Evolutionary conservation across 768 basidiomycete genomes (phyloP).

Genomic region (Lactifluus hygrophoroides): DNA sequence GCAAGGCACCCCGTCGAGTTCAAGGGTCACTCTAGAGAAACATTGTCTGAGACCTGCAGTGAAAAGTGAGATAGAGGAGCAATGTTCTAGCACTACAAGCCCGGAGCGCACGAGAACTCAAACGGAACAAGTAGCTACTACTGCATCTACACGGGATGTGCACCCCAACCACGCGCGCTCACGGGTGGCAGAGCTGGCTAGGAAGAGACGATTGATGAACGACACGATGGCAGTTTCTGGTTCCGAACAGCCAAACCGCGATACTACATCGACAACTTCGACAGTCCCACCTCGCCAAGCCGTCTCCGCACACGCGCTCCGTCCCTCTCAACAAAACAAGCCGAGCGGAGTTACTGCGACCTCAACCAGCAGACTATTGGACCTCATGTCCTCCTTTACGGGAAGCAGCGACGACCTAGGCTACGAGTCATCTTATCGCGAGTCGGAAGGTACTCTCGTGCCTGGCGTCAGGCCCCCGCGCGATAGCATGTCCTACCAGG

Average conservation of each 20-base stretch:
- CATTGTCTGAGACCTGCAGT: slow-evolving; percentile 5
- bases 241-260: background rate
- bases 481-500: background rate
- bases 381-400: background rate
- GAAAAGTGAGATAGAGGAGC: slow-evolving; percentile 1
- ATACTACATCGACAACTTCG: background rate
- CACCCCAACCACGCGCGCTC: slow-evolving; percentile 5
- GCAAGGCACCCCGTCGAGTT: slow-evolving; percentile 3
- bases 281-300: background rate
- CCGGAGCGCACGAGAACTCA: background rate
- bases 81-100: slow-evolving; percentile 4
- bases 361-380: background rate
- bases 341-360: background rate
- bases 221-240: background rate
- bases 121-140: too few relatives aligned
- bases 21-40: background rate
- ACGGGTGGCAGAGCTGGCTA: slow-evolving; percentile 9
- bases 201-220: slow-evolving; percentile 1
- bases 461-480: slow-evolving; percentile 2
- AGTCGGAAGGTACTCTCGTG: slow-evolving; percentile 2
- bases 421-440: slow-evolving; percentile 9
- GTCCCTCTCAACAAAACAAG: background rate
- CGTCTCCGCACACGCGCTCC: background rate
- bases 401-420: background rate
- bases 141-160: background rate